Evolutionary conservation across 2,329 filamentous ascomycete species (phyloP).

Genomic region (Botrytis fabae): DNA sequence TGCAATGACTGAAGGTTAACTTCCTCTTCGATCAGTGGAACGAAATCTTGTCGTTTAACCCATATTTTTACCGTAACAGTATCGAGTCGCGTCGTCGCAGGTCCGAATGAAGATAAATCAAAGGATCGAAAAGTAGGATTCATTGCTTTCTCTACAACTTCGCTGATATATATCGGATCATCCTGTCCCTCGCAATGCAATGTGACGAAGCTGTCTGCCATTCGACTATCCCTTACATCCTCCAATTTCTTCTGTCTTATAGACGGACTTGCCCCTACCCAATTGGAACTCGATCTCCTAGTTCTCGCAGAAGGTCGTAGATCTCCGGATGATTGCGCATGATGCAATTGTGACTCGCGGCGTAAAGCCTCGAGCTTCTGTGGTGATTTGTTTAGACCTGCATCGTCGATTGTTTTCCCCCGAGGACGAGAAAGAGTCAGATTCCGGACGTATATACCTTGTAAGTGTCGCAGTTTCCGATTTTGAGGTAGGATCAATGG

Average conservation of each 20-base stretch:
- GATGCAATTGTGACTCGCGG: slow-evolving; percentile 52
- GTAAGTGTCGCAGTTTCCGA: slow-evolving; percentile 82
- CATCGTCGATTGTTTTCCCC: slow-evolving; percentile 71
- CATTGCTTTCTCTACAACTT: slow-evolving; percentile 75
- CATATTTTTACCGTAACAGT: slow-evolving; percentile 71
- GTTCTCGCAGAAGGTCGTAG: slow-evolving; percentile 45
- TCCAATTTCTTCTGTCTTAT: slow-evolving; percentile 74
- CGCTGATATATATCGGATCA: slow-evolving; percentile 87
- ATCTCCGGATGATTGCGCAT: slow-evolving; percentile 57
- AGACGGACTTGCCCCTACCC: slow-evolving; percentile 59
- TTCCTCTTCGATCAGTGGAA: slow-evolving; percentile 69
- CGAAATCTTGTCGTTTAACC: slow-evolving; percentile 59
- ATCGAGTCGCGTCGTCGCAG: slow-evolving; percentile 64
- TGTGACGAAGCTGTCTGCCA: slow-evolving; percentile 89
- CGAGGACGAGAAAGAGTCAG: slow-evolving; percentile 64
- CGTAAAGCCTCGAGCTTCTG: slow-evolving; percentile 58
- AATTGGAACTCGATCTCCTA: slow-evolving; percentile 62
- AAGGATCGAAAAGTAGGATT: slow-evolving; percentile 91
- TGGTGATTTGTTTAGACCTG: slow-evolving; percentile 64
- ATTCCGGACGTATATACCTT: slow-evolving; percentile 85
- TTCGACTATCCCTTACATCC: slow-evolving; percentile 65
- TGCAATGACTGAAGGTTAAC: slow-evolving; percentile 72
- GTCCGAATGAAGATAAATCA: slow-evolving; percentile 65
- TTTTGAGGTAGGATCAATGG: slow-evolving; percentile 69
- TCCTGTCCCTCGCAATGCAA: slow-evolving; percentile 66